These are phyloP conservation scores for Carex scoparia DNA, from an alignment of 176 grass and related monocot genomes.

Conservation along the genomic window DNA sequence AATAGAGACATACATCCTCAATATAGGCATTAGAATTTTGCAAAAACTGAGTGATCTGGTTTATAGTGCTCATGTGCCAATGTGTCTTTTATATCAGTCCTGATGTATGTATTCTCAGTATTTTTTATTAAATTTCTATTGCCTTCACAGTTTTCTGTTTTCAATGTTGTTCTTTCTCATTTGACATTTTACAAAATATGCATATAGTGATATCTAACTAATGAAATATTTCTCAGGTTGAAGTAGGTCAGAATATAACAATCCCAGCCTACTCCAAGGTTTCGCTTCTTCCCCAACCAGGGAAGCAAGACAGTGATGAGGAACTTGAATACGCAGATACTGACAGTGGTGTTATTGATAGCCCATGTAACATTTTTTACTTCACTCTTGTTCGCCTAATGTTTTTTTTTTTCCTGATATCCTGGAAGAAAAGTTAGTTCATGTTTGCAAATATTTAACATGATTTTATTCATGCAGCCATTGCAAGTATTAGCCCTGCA, in stretches of 20 bases:
- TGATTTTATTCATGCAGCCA: conserved; percentile 42
- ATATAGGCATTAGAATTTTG: background rate
- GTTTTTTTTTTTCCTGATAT: background rate
- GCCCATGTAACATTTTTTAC: conserved; percentile 47
- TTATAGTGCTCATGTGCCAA: background rate
- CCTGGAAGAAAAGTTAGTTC: background rate
- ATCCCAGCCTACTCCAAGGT: conserved; percentile 87
- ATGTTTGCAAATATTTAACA: background rate
- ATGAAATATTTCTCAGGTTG: conserved; percentile 53
- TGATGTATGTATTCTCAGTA: background rate
- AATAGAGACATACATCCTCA: background rate
- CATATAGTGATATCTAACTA: background rate
- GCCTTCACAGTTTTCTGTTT: background rate
- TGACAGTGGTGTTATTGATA: conserved; percentile 67
- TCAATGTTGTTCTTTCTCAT: conserved; percentile 1
- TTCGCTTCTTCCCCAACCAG: conserved; percentile 74
- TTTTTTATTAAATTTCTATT: background rate
- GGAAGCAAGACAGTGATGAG: conserved; percentile 89
- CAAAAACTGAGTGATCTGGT: background rate
- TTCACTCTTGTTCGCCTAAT: conserved; percentile 6
- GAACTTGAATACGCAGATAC: conserved; percentile 97
- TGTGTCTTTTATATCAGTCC: background rate
- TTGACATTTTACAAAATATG: background rate
- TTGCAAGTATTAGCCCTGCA: conserved; percentile 56
- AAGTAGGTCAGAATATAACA: conserved; percentile 78